Conservation (phyloP, 306 rosid genomes). For the Begonia loranthoides region DNA sequence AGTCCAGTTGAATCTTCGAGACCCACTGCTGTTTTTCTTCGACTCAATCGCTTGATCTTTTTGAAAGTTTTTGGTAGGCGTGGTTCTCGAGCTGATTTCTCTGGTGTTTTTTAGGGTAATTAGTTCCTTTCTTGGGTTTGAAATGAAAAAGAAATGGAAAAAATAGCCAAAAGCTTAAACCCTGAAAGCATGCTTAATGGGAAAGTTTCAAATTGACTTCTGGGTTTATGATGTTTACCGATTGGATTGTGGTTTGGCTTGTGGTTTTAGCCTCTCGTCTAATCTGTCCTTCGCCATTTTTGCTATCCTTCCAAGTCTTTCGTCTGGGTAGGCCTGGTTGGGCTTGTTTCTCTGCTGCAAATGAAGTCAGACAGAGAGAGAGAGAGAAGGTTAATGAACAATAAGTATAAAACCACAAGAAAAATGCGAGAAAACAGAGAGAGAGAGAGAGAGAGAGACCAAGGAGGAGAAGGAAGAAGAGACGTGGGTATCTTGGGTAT, state of each 20-base stretch:
- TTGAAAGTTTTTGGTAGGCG: constrained; percentile 14
- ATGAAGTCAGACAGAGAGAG: not conserved
- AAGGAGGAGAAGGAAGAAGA: constrained; percentile 30
- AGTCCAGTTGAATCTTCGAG: constrained; percentile 46
- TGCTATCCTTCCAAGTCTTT: constrained; percentile 48
- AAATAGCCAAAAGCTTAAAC: no score
- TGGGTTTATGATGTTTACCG: constrained; percentile 4
- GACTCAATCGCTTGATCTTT: constrained; percentile 20
- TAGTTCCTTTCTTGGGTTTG: not conserved
- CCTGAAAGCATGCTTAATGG: no score
- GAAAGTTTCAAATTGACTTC: no score
- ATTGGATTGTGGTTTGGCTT: constrained; percentile 15
- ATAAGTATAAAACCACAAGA: not conserved
- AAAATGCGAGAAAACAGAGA: not conserved
- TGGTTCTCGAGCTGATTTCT: not conserved
- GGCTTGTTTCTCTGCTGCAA: constrained; percentile 23
- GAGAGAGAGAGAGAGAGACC: not conserved
- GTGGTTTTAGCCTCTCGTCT: constrained; percentile 50
- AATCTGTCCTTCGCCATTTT: constrained; percentile 65
- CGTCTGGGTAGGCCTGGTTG: constrained; percentile 25
- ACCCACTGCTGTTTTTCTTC: constrained; percentile 18
- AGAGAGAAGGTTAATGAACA: no score
- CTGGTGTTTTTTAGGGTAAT: not conserved
- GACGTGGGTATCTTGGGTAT: constrained; percentile 25
- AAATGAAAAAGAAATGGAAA: no score